Evolutionary conservation across 441 rosid genomes (phyloP), one percentile per base, ranked within the genome.

Genomic region (Raphanus hybrid): DNA sequence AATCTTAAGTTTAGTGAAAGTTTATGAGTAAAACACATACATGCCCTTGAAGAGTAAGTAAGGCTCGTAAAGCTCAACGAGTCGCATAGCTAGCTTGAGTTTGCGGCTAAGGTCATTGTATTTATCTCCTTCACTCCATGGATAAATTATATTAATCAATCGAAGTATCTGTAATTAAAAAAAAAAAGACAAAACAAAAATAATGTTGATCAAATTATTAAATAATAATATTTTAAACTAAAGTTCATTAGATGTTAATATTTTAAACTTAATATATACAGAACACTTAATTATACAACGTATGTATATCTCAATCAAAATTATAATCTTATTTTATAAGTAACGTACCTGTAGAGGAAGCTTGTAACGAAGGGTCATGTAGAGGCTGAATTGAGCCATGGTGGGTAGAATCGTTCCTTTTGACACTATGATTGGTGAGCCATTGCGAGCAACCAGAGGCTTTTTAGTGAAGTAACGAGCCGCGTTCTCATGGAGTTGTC

Each of bases 381-480:
- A 91, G 73, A 87, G 79, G 50, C 77, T 89, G 86, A 96, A 96
- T 74, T 86, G 89, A 69, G 68, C 82, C 97, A 93, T 93, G 83
- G 82, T 86, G n/a, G 69, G 9, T 15, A 92, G 43, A 3, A 93
- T 80, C 0, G 71, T 88, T 29, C 91, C 59, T 58, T 72, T 86
- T 23, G 94, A 83, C 37, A 93, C 97, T 18, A 67, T 87, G 11
- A 93, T 87, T 7, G 97, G 88, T 66, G 86, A 88, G 2, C 99
- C 99, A 65, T 92, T 88, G 12, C 93, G 94, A 60, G 88, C 86
- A 67, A 88, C 82, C 93, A 97, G 87, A 1, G 99, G 98, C 3
- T 83, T 89, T 58, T 83, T 80, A 2, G 86, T 73, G 82, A 96
- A 96, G 84, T 92, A 89, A 14, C 64, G 64, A 50, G 82, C 74